Percentiles rank a stretch among this genome's conserved stretches.
phyloP scores from a whole-genome alignment of 129 eudicot genomes.

The Erigeron canadensis region DNA sequence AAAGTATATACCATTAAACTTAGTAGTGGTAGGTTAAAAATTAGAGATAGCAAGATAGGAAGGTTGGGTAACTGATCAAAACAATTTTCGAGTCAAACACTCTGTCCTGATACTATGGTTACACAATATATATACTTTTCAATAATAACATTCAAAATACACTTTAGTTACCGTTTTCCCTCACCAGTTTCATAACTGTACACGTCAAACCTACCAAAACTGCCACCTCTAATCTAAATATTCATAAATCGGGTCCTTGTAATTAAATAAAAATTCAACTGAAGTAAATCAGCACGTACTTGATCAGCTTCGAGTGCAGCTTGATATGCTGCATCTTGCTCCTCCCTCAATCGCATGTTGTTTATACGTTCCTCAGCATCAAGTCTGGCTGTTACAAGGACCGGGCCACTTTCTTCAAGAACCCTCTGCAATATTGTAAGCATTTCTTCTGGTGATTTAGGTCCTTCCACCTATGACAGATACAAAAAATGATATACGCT shows the following conservation, averaged over 20 bases:
- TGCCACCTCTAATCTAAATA: slow-evolving; percentile 2
- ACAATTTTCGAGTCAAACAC: neutral
- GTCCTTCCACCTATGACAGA: slow-evolving; percentile 80
- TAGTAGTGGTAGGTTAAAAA: neutral
- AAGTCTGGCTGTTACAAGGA: slow-evolving; percentile 84
- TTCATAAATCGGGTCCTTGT: neutral
- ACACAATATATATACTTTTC: neutral
- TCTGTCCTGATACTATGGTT: neutral
- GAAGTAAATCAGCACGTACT: slow-evolving; percentile 36
- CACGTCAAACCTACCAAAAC: neutral
- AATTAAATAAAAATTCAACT: neutral
- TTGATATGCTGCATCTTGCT: slow-evolving; percentile 97
- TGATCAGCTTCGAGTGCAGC: slow-evolving; percentile 99
- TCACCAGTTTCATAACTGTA: neutral
- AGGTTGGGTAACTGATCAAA: neutral
- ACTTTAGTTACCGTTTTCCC: neutral
- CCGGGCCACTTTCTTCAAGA: slow-evolving; percentile 93
- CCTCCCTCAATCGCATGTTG: slow-evolving; percentile 79
- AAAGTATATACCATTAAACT: neutral
- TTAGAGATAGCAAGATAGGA: neutral
- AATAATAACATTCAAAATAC: neutral
- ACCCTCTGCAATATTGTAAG: slow-evolving; percentile 74
- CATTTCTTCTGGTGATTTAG: slow-evolving; percentile 88
- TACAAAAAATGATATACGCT: slow-evolving; percentile 8
- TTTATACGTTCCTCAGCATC: slow-evolving; percentile 96